These are phyloP conservation scores for Larix kaempferi DNA, from an alignment of 75 land plant genomes.

Conservation along the genomic window DNA sequence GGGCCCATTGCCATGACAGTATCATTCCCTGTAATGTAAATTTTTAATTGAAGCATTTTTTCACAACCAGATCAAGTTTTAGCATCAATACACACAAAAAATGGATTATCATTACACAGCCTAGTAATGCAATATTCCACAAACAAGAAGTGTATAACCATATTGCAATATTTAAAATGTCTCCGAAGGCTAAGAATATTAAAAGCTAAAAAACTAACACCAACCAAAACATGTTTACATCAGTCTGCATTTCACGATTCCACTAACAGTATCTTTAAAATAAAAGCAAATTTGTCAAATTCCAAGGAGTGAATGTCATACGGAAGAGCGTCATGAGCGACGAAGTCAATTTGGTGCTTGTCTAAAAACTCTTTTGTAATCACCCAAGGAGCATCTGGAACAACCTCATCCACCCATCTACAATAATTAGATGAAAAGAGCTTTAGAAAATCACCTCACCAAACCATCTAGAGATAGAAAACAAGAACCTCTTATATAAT, in stretches of 20 bases:
- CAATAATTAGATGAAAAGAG: not conserved
- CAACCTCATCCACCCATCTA: conserved; percentile 66
- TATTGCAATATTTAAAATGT: too few relatives aligned
- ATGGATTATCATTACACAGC: too few relatives aligned
- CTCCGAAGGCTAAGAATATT: not conserved
- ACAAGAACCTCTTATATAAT: not conserved
- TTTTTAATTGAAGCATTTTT: too few relatives aligned
- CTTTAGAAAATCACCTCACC: conserved; percentile 30
- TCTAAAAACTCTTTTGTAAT: conserved; percentile 46
- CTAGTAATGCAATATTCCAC: too few relatives aligned
- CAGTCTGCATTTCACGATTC: not conserved
- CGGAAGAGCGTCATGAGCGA: conserved; percentile 45
- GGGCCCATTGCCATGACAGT: too few relatives aligned
- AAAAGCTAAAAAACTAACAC: not conserved
- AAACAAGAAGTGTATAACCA: too few relatives aligned
- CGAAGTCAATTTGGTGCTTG: conserved; percentile 38
- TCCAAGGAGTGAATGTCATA: conserved; percentile 22
- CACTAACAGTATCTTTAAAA: not conserved
- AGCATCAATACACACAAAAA: too few relatives aligned
- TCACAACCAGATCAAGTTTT: too few relatives aligned
- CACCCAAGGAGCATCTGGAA: conserved; percentile 51
- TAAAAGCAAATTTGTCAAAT: not conserved
- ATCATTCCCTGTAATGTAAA: too few relatives aligned
- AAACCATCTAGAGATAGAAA: conserved; percentile 29
- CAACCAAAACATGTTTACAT: not conserved